These are phyloP conservation scores for Sambucus nigra DNA, from an alignment of 129 eudicot species.

Conservation along the genomic window DNA sequence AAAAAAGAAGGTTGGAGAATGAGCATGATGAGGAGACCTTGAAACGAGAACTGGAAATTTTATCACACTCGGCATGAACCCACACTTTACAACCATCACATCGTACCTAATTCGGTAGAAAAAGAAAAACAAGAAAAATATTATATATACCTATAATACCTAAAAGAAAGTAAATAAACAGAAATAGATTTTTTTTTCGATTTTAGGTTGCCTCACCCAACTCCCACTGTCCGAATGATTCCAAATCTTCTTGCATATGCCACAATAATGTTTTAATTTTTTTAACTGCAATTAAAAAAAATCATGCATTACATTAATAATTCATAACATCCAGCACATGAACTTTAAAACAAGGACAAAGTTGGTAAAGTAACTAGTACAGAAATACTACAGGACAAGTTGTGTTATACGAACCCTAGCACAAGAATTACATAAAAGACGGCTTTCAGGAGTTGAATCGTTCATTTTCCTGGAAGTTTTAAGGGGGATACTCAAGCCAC, in stretches of 20 bases:
- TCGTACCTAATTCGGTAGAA: constrained; percentile 42
- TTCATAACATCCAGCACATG: not conserved
- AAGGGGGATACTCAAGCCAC: constrained; percentile 47
- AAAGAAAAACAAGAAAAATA: not conserved
- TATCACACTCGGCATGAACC: constrained; percentile 90
- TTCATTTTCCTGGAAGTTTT: constrained; percentile 35
- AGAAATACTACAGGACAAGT: constrained; percentile 9
- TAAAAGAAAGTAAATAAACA: not conserved
- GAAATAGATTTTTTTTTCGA: not conserved
- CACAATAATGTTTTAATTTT: constrained; percentile 62
- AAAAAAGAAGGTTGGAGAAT: not conserved
- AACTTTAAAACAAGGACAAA: not conserved
- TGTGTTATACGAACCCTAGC: constrained; percentile 54
- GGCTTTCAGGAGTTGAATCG: constrained; percentile 26
- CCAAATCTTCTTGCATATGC: constrained; percentile 81
- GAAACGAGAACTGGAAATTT: constrained; percentile 47
- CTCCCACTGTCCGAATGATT: constrained; percentile 60
- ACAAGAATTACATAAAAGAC: constrained; percentile 65
- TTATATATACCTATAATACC: not conserved
- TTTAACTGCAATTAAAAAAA: constrained; percentile 36
- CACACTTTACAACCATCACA: constrained; percentile 88
- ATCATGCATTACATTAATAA: not conserved
- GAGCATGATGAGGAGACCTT: constrained; percentile 38
- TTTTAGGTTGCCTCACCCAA: constrained; percentile 47
- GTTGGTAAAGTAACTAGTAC: constrained; percentile 3